Evolutionary conservation across 2,329 filamentous ascomycete species (phyloP), one percentile per base, ranked within the genome.

Genomic region (Colletotrichum zoysiae): DNA sequence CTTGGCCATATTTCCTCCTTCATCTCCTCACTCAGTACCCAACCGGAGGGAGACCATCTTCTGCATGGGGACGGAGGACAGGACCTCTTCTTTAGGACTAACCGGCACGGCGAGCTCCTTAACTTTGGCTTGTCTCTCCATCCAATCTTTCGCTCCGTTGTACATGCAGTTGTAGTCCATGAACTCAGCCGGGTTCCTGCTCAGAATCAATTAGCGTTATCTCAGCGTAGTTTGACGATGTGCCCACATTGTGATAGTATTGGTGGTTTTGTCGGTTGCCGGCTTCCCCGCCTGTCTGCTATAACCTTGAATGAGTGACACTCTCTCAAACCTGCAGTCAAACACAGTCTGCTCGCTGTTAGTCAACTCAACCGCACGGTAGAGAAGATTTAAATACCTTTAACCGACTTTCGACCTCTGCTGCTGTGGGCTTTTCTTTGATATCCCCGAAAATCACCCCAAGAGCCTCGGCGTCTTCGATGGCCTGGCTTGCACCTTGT

Each of bases 151-250:
- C 1, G 80, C 81, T 0, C 81, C 82, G 44, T 75, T 70, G 70
- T 83, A 83, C 14, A 72, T 71, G 65, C 80, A 83, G 59, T 83
- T 83, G 56, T 83, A 84, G 38, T 83, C 78, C 81, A 83, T 80
- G 55, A 83, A 84, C 70, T 83, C 78, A n/a, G 76, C 80, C 0
- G 81, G 80, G 5, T 79, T 79, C 76, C 82, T 78, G 11, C 75
- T 81, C 1, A 81, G 74, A 63, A 76, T 77, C 1, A 7, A 11
- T 60, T 5, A 48, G 58, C 26, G 33, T 16, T 7, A 23, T 46
- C 4, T 33, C 75, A 77, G 0, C 75, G 77, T 33, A 76, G 0
- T 18, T 40, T 6, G 6, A 14, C 14, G 1, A 14, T 18, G 0
- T 8, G 40, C 62, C 40, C 6, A 61, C 67, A 70, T 70, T 18